A percentile compares a stretch with the other conserved stretches of the same genome.
phyloP scores from a whole-genome alignment of 352 stramenopile species.

The Nothophytophthora sp. region DNA sequence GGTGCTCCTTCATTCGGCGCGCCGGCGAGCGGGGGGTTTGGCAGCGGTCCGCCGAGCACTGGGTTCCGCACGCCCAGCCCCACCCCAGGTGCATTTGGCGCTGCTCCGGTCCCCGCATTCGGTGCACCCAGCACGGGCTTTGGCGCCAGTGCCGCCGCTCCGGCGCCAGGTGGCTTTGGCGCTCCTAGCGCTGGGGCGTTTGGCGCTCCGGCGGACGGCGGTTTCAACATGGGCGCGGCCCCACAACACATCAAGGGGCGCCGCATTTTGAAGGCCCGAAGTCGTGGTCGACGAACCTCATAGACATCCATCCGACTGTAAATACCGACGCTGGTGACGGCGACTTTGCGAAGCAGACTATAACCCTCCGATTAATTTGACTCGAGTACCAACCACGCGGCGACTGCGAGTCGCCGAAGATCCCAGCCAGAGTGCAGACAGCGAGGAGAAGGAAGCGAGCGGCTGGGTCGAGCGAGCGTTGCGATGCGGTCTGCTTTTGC shows the following conservation, averaged over 20 bases:
- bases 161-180: constrained; percentile 29
- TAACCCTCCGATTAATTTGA: too few species aligned
- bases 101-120: constrained; percentile 14
- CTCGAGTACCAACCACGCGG: too few species aligned
- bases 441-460: too few species aligned
- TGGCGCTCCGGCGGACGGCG: constrained; percentile 34
- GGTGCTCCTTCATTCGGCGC: constrained; percentile 27
- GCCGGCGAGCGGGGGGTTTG: constrained; percentile 29
- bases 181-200: constrained; percentile 33
- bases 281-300: constrained; percentile 30
- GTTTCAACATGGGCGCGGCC: constrained; percentile 71
- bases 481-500: too few species aligned
- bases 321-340: constrained; percentile 1
- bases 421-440: too few species aligned
- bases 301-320: constrained; percentile 19
- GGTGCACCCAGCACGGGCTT: constrained; percentile 21
- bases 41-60: constrained; percentile 30
- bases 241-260: constrained; percentile 49
- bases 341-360: constrained; percentile 4
- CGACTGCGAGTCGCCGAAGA: too few species aligned
- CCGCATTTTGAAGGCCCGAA: constrained; percentile 63
- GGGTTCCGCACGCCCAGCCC: constrained; percentile 29
- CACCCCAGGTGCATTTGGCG: constrained; percentile 24
- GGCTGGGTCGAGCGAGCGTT: too few species aligned
- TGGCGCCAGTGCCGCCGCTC: constrained; percentile 16